Base-by-base conservation (phyloP, 345 rosid species). In the Cardamine occulta region DNA sequence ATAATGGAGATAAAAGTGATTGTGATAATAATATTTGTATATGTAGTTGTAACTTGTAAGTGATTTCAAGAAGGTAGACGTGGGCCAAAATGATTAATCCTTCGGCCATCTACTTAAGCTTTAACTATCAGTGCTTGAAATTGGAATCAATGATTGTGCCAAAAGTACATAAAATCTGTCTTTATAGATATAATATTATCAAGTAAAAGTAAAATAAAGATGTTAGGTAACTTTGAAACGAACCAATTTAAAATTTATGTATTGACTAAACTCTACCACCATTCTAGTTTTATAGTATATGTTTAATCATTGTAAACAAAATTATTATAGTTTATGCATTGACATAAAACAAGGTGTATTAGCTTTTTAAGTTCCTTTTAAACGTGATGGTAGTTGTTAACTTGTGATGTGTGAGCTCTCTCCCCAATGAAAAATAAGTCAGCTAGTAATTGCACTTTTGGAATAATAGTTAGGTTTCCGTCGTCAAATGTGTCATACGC, bases 401-500 rank as follows among this genome's bases (percentile, higher is more conserved):
- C n/a, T n/a, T n/a, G 69, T 63, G 77, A 63, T 54, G 56, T 31
- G 48, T 24, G 17, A 73, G 70, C 70, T 63, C 19, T 63, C 19
- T 60, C 29, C n/a, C 69, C 47, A 73, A 42, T 63, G 77, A 47
- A 28, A 52, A n/a, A 0, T 13, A 63, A 29, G 70, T 73, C 70
- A 73, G 77, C 56, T 63, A 40, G 17, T 29, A 31, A 28, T 73
- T 73, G 63, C 57, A 73, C 77, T 73, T 73, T 73, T 73, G 57
- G 64, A 73, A 64, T 73, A 44, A 53, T 73, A 44, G 57, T 64
- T 73, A 54, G 56, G 63, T 45, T 52, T 63, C 59, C 63, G 4
- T 40, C 44, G 76, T 59, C 62, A 51, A 73, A 61, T 72, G 60
- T 18, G 51, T 12, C 66, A 71, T 72, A 32, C n/a, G 51, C 60